Conservation (phyloP, 2,329 filamentous ascomycete genomes). For the Aspergillus costaricaensis region DNA sequence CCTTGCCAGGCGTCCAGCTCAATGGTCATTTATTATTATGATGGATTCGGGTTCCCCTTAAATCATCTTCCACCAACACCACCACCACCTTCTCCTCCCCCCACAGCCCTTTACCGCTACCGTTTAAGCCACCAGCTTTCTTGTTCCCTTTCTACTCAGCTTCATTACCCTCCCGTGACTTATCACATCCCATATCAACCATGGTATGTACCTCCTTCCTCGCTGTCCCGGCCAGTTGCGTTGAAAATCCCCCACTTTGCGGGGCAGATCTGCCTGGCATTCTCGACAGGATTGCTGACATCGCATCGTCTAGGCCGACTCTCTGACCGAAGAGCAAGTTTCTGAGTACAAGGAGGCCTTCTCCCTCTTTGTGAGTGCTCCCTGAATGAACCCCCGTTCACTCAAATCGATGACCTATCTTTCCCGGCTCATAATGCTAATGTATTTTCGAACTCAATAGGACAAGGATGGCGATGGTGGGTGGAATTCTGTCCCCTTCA, state of each 20-base stretch:
- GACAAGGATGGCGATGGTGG: slow-evolving; percentile 91
- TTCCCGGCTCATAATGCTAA: slow-evolving; percentile 19
- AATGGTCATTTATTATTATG: slow-evolving; percentile 21
- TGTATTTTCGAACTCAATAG: slow-evolving; percentile 48
- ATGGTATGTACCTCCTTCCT: slow-evolving; percentile 32
- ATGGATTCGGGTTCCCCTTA: slow-evolving; percentile 25
- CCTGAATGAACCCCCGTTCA: background rate
- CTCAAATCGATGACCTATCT: background rate
- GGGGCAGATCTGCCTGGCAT: slow-evolving; percentile 31
- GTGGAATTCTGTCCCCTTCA: slow-evolving; percentile 42
- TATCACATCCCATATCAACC: slow-evolving; percentile 22
- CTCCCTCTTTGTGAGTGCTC: slow-evolving; percentile 90
- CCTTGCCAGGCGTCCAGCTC: slow-evolving; percentile 23
- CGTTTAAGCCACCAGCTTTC: slow-evolving; percentile 11
- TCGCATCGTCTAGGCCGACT: slow-evolving; percentile 72
- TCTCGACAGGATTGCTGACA: slow-evolving; percentile 30
- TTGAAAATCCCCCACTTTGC: slow-evolving; percentile 36
- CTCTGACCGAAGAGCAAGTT: slow-evolving; percentile 99
- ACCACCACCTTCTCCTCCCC: slow-evolving; percentile 22
- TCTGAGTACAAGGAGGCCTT: slow-evolving; percentile 99
- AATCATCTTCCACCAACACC: slow-evolving; percentile 20
- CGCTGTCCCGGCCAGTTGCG: slow-evolving; percentile 13
- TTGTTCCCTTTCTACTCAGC: slow-evolving; percentile 15
- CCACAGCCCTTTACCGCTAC: slow-evolving; percentile 16
- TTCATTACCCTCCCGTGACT: slow-evolving; percentile 5